A percentile compares a stretch with the other conserved stretches of the same genome.
Evolutionary conservation across 1,139 yeast genomes (phyloP).

Genomic region (Arxiozyma bovina): DNA sequence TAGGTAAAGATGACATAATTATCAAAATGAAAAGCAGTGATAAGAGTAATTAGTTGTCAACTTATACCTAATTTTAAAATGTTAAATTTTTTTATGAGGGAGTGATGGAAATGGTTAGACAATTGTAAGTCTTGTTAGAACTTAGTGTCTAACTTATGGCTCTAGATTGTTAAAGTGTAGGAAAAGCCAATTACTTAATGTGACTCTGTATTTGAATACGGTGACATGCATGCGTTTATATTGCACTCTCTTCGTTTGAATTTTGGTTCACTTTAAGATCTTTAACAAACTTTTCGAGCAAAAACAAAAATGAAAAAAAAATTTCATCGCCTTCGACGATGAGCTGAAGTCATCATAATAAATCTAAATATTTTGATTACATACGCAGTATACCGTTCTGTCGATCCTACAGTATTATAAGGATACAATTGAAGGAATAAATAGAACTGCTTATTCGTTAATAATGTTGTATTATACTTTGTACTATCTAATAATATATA

Average conservation of each 20-base stretch:
- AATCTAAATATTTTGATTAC: neutral
- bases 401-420: neutral
- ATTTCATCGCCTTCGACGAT: neutral
- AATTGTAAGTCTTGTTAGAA: neutral
- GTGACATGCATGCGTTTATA: neutral
- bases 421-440: too few species aligned
- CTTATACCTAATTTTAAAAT: neutral
- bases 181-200: too few species aligned
- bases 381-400: neutral
- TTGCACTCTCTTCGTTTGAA: neutral
- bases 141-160: neutral
- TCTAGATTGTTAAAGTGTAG: too few species aligned
- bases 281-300: neutral
- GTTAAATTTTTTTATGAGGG: neutral
- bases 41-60: neutral
- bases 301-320: too few species aligned
- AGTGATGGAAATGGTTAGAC: neutral
- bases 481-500: too few species aligned
- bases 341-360: neutral
- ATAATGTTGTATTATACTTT: neutral
- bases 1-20: constrained; percentile 5
- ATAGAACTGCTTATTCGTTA: neutral
- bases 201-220: too few species aligned
- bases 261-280: neutral
- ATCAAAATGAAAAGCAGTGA: neutral